Conservation (phyloP, 495 filamentous ascomycete species). For the Aspergillus sclerotioniger region DNA sequence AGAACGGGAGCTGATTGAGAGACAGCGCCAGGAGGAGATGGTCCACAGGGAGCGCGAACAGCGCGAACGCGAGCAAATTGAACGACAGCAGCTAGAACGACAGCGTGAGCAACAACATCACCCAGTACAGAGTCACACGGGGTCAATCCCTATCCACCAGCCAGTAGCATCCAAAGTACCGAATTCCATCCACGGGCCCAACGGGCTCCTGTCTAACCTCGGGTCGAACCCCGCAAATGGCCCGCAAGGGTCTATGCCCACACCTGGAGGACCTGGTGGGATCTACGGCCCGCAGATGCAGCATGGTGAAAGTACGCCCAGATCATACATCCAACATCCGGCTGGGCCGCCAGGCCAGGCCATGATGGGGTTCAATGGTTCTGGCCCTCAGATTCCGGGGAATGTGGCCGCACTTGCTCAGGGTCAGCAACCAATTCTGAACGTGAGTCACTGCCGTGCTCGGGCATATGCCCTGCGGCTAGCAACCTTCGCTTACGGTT, state of each 20-base stretch:
- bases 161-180: slow-evolving; percentile 80
- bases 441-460: slow-evolving; percentile 55
- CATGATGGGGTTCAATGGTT: slow-evolving; percentile 56
- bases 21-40: slow-evolving; percentile 58
- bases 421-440: slow-evolving; percentile 94
- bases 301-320: slow-evolving; percentile 55
- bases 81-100: slow-evolving; percentile 53
- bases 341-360: slow-evolving; percentile 55
- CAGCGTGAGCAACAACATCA: slow-evolving; percentile 55
- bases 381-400: slow-evolving; percentile 47
- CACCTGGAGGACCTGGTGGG: slow-evolving; percentile 60
- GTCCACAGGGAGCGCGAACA: slow-evolving; percentile 64
- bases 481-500: slow-evolving; percentile 13
- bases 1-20: slow-evolving; percentile 48
- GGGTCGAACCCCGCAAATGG: slow-evolving; percentile 53
- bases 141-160: slow-evolving; percentile 84
- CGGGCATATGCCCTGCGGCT: background rate
- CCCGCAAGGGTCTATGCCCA: slow-evolving; percentile 58
- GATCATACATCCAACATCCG: slow-evolving; percentile 63
- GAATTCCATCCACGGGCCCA: slow-evolving; percentile 80
- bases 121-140: slow-evolving; percentile 79
- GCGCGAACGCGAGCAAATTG: slow-evolving; percentile 61
- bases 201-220: slow-evolving; percentile 77
- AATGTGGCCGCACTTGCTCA: slow-evolving; percentile 64
- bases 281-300: slow-evolving; percentile 68